phyloP scores from a whole-genome alignment of 768 basidiomycete genomes.

The Russula virescens region DNA sequence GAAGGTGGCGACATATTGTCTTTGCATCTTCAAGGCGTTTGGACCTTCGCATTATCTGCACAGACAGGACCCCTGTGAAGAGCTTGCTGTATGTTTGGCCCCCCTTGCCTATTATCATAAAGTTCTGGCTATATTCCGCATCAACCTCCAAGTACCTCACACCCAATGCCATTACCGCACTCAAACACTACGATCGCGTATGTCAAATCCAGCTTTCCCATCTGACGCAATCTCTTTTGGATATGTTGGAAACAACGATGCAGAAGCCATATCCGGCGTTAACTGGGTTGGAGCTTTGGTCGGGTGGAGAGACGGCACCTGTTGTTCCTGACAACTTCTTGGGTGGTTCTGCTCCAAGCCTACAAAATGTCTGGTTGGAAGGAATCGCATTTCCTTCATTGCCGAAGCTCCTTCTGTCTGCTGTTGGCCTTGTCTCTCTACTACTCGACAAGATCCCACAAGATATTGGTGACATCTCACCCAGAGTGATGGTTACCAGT shows the following conservation, averaged over 20 bases:
- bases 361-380: neutral
- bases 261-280: neutral
- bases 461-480: neutral
- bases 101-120: neutral
- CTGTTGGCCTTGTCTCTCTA: neutral
- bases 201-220: too few relatives aligned
- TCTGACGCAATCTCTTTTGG: too few relatives aligned
- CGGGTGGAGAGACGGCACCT: neutral
- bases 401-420: neutral
- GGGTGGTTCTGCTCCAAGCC: neutral
- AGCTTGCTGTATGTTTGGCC: conserved; percentile 5
- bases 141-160: neutral
- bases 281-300: neutral
- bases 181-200: neutral
- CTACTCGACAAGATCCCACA: too few relatives aligned
- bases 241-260: neutral
- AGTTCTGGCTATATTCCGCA: neutral
- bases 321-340: neutral
- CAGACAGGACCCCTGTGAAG: neutral
- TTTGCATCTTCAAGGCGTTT: conserved; percentile 3
- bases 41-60: conserved; percentile 1
- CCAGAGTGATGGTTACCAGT: neutral
- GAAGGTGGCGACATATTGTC: conserved; percentile 1
- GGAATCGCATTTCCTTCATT: neutral
- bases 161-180: conserved; percentile 1